Conservation (phyloP, 2,329 filamentous ascomycete genomes). For the Trichophyton simii region DNA sequence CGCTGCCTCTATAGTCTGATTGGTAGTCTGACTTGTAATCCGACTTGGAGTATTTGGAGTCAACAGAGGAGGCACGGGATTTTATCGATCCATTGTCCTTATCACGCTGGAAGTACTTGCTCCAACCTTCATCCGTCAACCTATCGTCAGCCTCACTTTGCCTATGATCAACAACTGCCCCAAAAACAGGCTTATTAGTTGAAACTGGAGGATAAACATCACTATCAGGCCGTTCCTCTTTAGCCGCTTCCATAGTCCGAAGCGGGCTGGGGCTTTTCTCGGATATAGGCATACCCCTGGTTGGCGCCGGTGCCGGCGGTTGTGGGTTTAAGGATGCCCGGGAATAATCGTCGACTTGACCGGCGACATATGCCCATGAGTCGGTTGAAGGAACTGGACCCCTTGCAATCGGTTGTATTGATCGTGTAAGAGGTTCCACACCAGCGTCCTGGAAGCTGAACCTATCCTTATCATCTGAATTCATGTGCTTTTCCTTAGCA, state of each 20-base stretch:
- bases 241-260: slow-evolving; percentile 7
- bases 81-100: slow-evolving; percentile 16
- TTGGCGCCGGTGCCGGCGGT: background rate
- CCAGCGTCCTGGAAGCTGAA: slow-evolving; percentile 35
- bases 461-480: slow-evolving; percentile 46
- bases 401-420: slow-evolving; percentile 35
- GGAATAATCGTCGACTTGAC: slow-evolving; percentile 15
- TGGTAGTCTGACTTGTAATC: slow-evolving; percentile 32
- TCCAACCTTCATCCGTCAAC: slow-evolving; percentile 37
- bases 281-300: background rate
- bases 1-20: slow-evolving; percentile 31
- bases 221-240: slow-evolving; percentile 10
- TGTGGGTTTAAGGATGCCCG: background rate
- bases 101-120: slow-evolving; percentile 36
- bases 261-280: slow-evolving; percentile 12
- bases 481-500: slow-evolving; percentile 37
- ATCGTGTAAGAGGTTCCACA: slow-evolving; percentile 31
- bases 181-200: slow-evolving; percentile 11
- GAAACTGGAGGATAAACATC: slow-evolving; percentile 16
- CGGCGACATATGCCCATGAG: slow-evolving; percentile 30
- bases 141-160: slow-evolving; percentile 20
- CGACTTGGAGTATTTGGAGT: slow-evolving; percentile 23
- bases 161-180: slow-evolving; percentile 15
- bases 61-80: slow-evolving; percentile 18
- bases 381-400: slow-evolving; percentile 31